phyloP scores from a whole-genome alignment of 192 early-diverging fungal species.

The Backusella luteola region DNA sequence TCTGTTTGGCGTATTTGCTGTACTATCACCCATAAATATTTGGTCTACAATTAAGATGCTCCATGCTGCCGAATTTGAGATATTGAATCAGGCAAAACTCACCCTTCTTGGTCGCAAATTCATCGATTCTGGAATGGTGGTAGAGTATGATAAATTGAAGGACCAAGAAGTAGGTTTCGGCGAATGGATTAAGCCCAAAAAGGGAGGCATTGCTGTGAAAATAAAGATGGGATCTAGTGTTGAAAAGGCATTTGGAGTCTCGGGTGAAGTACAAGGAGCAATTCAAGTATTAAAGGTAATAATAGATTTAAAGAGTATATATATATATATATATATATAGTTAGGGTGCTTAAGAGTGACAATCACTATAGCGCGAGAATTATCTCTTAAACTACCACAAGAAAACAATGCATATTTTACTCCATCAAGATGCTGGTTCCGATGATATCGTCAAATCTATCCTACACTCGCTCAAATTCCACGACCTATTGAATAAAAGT shows the following conservation, averaged over 20 bases:
- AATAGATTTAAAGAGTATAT: not conserved
- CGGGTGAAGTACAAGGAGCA: conserved; percentile 35
- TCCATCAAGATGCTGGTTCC: conserved; percentile 48
- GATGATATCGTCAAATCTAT: conserved; percentile 62
- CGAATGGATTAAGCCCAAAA: conserved; percentile 50
- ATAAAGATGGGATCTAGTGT: conserved; percentile 48
- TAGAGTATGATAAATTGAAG: conserved; percentile 40
- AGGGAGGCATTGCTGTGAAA: conserved; percentile 34
- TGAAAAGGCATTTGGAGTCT: conserved; percentile 41
- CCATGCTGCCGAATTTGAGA: conserved; percentile 61
- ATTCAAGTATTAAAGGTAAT: conserved; percentile 45
- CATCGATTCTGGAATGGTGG: conserved; percentile 46
- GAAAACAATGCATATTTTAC: conserved; percentile 43
- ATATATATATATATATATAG: not conserved
- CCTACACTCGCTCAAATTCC: conserved; percentile 51
- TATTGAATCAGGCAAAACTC: conserved; percentile 62
- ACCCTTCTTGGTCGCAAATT: conserved; percentile 49
- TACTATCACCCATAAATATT: conserved; percentile 59
- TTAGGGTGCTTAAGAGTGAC: not conserved
- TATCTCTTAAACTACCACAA: conserved; percentile 55
- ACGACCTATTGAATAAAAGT: conserved; percentile 21
- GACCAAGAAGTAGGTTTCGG: conserved; percentile 55
- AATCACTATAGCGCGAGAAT: conserved; percentile 47
- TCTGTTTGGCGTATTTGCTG: conserved; percentile 51
- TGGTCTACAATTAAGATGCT: conserved; percentile 50